Evolutionary conservation across 108 stramenopile species (phyloP).

Genomic region (Skeletonema tropicum): DNA sequence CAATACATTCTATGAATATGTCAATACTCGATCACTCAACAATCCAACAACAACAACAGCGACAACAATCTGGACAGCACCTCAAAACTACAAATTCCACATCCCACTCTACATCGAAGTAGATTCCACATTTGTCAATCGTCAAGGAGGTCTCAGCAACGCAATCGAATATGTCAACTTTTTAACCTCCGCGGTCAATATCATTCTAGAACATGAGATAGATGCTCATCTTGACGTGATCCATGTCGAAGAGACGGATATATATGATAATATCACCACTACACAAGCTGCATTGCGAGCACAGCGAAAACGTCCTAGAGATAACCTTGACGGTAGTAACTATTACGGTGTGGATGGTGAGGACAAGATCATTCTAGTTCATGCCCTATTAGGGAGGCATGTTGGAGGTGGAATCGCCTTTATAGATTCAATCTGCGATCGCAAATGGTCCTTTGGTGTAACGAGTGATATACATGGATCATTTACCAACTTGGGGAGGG

Average conservation of each 20-base stretch:
- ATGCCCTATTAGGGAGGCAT: slow-evolving; percentile 34
- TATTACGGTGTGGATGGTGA: neutral
- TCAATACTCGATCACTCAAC: neutral
- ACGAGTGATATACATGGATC: slow-evolving; percentile 30
- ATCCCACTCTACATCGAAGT: slow-evolving; percentile 29
- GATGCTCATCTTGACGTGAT: slow-evolving; percentile 43
- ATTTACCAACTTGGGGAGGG: slow-evolving; percentile 12
- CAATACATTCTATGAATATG: neutral
- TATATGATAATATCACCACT: slow-evolving; percentile 16
- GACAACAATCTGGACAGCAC: slow-evolving; percentile 29
- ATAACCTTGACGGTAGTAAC: neutral
- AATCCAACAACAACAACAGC: neutral
- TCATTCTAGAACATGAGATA: slow-evolving; percentile 40
- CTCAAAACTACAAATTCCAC: slow-evolving; percentile 29
- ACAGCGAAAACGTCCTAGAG: slow-evolving; percentile 13
- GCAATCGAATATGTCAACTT: slow-evolving; percentile 44
- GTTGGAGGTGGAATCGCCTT: slow-evolving; percentile 47
- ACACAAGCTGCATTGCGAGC: slow-evolving; percentile 26
- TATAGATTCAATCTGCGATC: slow-evolving; percentile 35
- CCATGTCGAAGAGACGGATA: slow-evolving; percentile 30
- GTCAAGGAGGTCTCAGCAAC: slow-evolving; percentile 15
- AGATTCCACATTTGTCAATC: slow-evolving; percentile 30
- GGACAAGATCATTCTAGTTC: slow-evolving; percentile 21
- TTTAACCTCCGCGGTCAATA: slow-evolving; percentile 30
- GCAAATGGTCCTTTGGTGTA: slow-evolving; percentile 40